Base-by-base conservation (phyloP, 2,329 filamentous ascomycete genomes). In the Fusarium sp. region DNA sequence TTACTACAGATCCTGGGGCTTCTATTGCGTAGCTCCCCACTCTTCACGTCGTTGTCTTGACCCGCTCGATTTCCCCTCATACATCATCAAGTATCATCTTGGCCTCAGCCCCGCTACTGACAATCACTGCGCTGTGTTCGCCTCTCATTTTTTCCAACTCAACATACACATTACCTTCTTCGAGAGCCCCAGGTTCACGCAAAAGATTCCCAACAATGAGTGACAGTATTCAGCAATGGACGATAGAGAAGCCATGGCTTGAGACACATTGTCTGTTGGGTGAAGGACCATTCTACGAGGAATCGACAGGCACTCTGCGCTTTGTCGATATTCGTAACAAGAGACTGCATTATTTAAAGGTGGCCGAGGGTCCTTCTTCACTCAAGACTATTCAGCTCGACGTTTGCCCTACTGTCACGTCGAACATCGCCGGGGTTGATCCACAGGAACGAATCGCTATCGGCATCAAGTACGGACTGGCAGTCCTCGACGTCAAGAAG, bases 311-410 rank as follows among this genome's bases (percentile, higher is more conserved):
- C 77, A 85, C 83, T 46, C 82, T 95, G 61, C 91, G 92, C 68
- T 94, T 94, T 78, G 88, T 94, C 65, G 94, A 98, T 80, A 94
- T 97, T 80, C 91, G 91, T 78, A 89, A 91, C 76, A 87, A 92
- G 76, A 88, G 89, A 65, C 76, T 97, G 45, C 91, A 96, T 81
- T 85, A 87, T 47, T 85, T 96, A 62, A 86, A 93, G 73, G 83
- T 97, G 24, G 76, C 79, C 47, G 82, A 87, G 62, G 92, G 91
- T 0, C 87, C 88, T 17, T 81, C 81, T 6, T 92, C 91, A 38
- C 78, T 92, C 63, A 84, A 88, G 68, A 91, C 92, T 6, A 64
- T 85, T 38, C 82, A 89, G 75, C 80, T 90, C 40, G 83, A 87
- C 76, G 82, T 83, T 66, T 82, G 83, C 26, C 80, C 86, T 57